Conservation (phyloP, 306 rosid species). For the Vachellia collinsii region DNA sequence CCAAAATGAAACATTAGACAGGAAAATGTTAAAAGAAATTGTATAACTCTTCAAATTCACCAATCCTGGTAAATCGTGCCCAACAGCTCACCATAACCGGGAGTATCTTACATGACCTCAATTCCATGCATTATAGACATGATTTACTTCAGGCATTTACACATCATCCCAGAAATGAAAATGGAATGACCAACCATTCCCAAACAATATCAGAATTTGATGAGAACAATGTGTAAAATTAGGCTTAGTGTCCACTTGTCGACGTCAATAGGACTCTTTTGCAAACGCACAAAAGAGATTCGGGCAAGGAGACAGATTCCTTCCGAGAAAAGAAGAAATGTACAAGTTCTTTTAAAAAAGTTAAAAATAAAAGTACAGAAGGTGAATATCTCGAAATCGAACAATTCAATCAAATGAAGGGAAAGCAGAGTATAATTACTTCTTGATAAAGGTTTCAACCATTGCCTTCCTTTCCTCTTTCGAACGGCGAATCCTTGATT, state of each 20-base stretch:
- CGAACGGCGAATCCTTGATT: conserved; percentile 80
- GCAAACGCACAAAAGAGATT: neutral
- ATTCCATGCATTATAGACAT: neutral
- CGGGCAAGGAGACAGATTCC: neutral
- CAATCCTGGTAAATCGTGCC: neutral
- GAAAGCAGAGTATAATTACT: conserved; percentile 49
- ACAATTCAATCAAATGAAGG: neutral
- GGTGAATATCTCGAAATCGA: conserved; percentile 4
- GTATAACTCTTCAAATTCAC: conserved; percentile 18
- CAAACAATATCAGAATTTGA: neutral
- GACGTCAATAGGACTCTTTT: neutral
- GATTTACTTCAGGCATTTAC: neutral
- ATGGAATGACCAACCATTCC: neutral
- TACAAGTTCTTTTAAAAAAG: neutral
- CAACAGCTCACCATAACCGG: neutral
- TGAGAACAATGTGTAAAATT: conserved; percentile 14
- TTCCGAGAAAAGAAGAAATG: neutral
- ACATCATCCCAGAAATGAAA: conserved; percentile 11
- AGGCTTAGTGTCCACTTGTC: neutral
- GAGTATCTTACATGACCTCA: neutral
- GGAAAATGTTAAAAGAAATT: neutral
- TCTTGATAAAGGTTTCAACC: conserved; percentile 86
- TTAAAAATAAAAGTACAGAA: neutral
- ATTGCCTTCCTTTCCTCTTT: conserved; percentile 90
- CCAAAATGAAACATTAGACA: conserved; percentile 14